phyloP scores from a whole-genome alignment of 768 basidiomycete genomes.

The Hypholoma fasciculare region DNA sequence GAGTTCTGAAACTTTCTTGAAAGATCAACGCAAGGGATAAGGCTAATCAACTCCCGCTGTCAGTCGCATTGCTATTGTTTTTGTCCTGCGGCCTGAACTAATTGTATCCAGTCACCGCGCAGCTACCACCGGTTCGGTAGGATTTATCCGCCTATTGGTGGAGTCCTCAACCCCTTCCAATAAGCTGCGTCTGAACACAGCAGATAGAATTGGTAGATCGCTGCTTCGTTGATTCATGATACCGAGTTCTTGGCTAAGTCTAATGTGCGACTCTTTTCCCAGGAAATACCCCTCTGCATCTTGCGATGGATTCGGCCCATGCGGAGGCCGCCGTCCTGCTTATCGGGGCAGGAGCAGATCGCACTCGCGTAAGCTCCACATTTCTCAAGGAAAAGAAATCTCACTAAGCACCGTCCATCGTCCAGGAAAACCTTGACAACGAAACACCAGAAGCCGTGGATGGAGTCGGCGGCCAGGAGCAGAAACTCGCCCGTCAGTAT shows the following conservation, averaged over 20 bases:
- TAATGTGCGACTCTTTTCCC: slow-evolving; percentile 15
- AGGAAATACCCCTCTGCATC: slow-evolving; percentile 96
- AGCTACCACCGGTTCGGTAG: slow-evolving; percentile 90
- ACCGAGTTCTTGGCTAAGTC: slow-evolving; percentile 14
- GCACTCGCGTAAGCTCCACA: slow-evolving; percentile 64
- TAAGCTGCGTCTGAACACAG: slow-evolving; percentile 85
- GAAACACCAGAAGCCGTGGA: slow-evolving; percentile 86
- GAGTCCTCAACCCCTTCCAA: slow-evolving; percentile 73
- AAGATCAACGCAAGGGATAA: slow-evolving; percentile 95
- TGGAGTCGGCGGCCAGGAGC: slow-evolving; percentile 90
- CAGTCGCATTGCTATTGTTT: slow-evolving; percentile 29
- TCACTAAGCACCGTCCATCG: slow-evolving; percentile 12
- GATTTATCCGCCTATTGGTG: slow-evolving; percentile 85
- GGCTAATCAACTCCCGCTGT: slow-evolving; percentile 92
- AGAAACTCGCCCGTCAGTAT: slow-evolving; percentile 76
- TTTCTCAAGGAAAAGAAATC: neutral
- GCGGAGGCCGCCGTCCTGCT: slow-evolving; percentile 88
- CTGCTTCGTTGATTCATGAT: slow-evolving; percentile 20
- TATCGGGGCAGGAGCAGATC: slow-evolving; percentile 95
- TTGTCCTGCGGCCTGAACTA: slow-evolving; percentile 18
- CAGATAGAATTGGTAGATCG: slow-evolving; percentile 70
- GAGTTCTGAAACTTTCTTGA: slow-evolving; percentile 31
- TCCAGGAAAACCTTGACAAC: slow-evolving; percentile 79
- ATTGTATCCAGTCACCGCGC: slow-evolving; percentile 77
- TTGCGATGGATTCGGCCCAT: slow-evolving; percentile 96